phyloP scores from a whole-genome alignment of 192 early-diverging fungal species.

The Coemansia sp. region DNA sequence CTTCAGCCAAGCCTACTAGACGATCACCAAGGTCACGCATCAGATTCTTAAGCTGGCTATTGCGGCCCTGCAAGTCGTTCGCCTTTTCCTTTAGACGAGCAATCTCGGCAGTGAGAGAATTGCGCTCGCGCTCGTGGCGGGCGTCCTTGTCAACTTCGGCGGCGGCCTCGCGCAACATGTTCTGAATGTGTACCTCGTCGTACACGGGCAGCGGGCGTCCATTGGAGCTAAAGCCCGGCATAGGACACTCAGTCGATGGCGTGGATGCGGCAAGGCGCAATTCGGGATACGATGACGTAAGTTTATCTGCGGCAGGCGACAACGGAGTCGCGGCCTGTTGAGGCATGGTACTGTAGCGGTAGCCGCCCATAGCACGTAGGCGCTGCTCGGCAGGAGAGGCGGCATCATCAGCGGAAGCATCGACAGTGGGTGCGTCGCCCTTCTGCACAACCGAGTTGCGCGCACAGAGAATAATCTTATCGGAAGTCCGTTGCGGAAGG shows the following conservation, averaged over 20 bases:
- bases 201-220: conserved; percentile 16
- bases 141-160: conserved; percentile 24
- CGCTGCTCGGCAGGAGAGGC: conserved; percentile 27
- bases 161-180: conserved; percentile 32
- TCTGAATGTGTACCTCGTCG: conserved; percentile 34
- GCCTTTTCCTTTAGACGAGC: conserved; percentile 20
- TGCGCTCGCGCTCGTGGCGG: conserved; percentile 18
- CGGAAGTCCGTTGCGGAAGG: conserved; percentile 22
- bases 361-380: conserved; percentile 27
- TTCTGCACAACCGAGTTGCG: conserved; percentile 23
- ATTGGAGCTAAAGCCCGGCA: conserved; percentile 3
- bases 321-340: not conserved
- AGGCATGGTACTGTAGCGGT: conserved; percentile 38
- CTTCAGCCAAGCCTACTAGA: conserved; percentile 42
- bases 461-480: conserved; percentile 36
- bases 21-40: conserved; percentile 44
- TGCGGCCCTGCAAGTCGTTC: conserved; percentile 42
- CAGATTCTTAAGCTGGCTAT: conserved; percentile 43
- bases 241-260: not conserved
- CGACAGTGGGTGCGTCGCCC: not conserved
- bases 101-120: conserved; percentile 10
- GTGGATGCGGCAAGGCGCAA: conserved; percentile 31
- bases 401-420: not conserved
- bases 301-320: conserved; percentile 21
- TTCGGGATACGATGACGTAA: conserved; percentile 44